Conservation (phyloP, 129 eudicot genomes). For the Erigeron canadensis region DNA sequence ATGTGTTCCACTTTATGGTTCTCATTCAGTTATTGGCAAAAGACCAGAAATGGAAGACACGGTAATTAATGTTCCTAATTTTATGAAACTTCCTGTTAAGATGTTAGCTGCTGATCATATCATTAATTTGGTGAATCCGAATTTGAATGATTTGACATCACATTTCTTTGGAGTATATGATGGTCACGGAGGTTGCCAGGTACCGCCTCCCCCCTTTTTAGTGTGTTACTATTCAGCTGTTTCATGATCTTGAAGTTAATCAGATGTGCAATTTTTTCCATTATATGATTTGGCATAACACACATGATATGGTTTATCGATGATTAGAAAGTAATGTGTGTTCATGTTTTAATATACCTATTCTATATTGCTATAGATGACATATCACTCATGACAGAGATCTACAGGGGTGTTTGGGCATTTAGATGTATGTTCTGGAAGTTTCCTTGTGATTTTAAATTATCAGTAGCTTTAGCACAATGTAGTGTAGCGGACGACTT, state of each 20-base stretch:
- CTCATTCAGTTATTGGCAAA: constrained; percentile 65
- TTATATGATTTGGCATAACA: too few relatives aligned
- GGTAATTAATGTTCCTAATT: constrained; percentile 57
- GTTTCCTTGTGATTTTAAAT: too few relatives aligned
- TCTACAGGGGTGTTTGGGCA: too few relatives aligned
- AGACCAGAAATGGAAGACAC: constrained; percentile 99
- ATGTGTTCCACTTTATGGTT: constrained; percentile 88
- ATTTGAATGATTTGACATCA: constrained; percentile 55
- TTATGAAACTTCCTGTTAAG: constrained; percentile 66
- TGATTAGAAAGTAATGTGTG: too few relatives aligned
- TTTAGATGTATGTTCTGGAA: too few relatives aligned
- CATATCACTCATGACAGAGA: too few relatives aligned
- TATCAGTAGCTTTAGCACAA: too few relatives aligned
- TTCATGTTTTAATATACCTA: too few relatives aligned
- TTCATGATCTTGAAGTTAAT: not conserved
- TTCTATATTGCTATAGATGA: too few relatives aligned
- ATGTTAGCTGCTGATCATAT: constrained; percentile 57
- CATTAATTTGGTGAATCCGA: constrained; percentile 49
- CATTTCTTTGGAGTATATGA: constrained; percentile 89
- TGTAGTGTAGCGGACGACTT: too few relatives aligned
- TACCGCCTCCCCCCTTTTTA: constrained; percentile 12
- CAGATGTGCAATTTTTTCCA: not conserved
- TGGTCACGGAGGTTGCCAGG: constrained; percentile 97
- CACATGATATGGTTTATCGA: too few relatives aligned
- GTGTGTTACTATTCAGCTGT: too few relatives aligned